phyloP scores from a whole-genome alignment of 176 grass and related monocot species.

The Ananas comosus region DNA sequence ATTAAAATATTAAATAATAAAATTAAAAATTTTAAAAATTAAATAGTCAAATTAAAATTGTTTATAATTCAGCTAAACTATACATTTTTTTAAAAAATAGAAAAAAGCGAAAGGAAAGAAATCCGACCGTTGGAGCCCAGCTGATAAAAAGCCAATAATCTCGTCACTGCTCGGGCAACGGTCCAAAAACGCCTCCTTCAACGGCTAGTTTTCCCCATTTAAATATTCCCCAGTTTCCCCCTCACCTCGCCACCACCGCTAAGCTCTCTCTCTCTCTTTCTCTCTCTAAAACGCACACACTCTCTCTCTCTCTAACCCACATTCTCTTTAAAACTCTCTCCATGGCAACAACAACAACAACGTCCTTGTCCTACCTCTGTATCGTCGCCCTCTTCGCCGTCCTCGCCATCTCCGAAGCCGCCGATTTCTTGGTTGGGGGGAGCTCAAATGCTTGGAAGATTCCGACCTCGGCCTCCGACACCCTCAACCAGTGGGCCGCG shows the following conservation, averaged over 20 bases:
- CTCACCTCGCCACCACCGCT: not conserved
- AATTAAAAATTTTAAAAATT: no score
- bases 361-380: not conserved
- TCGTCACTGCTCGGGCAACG: no score
- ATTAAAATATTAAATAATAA: no score
- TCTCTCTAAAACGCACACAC: not conserved
- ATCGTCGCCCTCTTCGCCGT: not conserved
- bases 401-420: slow-evolving; percentile 15
- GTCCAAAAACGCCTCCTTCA: not conserved
- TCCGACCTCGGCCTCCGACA: slow-evolving; percentile 13
- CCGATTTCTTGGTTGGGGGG: slow-evolving; percentile 31
- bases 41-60: no score
- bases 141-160: no score
- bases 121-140: no score
- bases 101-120: no score
- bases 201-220: not conserved
- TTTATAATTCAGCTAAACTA: no score
- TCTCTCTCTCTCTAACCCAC: not conserved
- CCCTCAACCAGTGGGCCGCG: slow-evolving; percentile 45
- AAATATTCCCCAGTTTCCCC: not conserved
- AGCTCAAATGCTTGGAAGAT: slow-evolving; percentile 22
- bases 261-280: not conserved
- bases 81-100: no score
- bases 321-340: not conserved
- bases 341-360: not conserved